Evolutionary conservation across 179 eudicot species (phyloP).

Genomic region (Vitellaria paradoxa): DNA sequence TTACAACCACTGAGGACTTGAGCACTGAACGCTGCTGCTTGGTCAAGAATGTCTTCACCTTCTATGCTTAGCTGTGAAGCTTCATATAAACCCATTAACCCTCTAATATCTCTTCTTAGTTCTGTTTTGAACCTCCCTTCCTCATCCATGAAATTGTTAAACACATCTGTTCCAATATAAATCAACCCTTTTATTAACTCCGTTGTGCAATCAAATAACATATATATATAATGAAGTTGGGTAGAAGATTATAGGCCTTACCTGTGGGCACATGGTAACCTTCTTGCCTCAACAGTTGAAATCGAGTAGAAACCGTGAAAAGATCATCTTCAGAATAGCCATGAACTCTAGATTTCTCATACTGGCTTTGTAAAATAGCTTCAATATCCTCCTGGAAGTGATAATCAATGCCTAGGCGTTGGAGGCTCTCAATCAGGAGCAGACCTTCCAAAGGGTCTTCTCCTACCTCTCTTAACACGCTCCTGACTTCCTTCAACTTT

Average conservation of each 20-base stretch:
- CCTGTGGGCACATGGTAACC: conserved; percentile 48
- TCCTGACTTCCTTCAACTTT: background rate
- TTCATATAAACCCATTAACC: conserved; percentile 53
- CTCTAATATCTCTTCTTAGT: conserved; percentile 32
- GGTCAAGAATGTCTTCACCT: conserved; percentile 52
- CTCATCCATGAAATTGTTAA: conserved; percentile 32
- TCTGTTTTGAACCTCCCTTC: conserved; percentile 33
- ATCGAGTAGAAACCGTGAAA: conserved; percentile 47
- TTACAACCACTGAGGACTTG: conserved; percentile 9
- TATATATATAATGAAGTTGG: background rate
- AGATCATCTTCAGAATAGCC: conserved; percentile 16
- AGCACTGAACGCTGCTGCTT: conserved; percentile 34
- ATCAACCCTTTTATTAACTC: background rate
- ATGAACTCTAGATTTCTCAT: background rate
- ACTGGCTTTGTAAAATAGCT: conserved; percentile 18
- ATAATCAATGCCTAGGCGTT: conserved; percentile 45
- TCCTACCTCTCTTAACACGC: conserved; percentile 10
- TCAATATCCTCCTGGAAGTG: conserved; percentile 49
- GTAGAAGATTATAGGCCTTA: conserved; percentile 12
- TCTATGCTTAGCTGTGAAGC: conserved; percentile 45
- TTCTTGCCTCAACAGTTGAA: conserved; percentile 54
- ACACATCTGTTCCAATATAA: conserved; percentile 30
- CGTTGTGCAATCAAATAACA: background rate
- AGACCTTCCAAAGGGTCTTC: conserved; percentile 27
- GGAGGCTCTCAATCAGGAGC: conserved; percentile 46